Conservation (phyloP, 2,329 filamentous ascomycete genomes). For the Fusarium sp. region DNA sequence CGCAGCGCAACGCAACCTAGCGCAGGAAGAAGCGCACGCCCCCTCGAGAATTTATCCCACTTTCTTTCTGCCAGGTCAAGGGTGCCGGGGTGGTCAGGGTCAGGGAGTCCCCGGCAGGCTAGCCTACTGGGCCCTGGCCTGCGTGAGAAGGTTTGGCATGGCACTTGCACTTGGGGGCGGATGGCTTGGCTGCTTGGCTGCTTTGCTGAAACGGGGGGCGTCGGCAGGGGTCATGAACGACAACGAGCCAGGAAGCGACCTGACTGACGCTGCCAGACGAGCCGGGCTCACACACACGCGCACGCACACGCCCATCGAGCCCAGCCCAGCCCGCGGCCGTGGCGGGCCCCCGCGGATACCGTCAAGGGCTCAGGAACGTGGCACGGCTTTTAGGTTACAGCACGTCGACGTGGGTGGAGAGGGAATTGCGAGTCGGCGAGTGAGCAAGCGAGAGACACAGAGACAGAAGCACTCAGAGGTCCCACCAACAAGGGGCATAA, state of each 20-base stretch:
- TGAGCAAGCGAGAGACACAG: not conserved
- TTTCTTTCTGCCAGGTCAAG: no score
- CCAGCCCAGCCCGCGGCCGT: no score
- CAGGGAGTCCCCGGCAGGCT: not conserved
- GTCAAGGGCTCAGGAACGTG: constrained; percentile 11
- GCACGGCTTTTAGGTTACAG: constrained; percentile 14
- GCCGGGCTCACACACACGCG: no score
- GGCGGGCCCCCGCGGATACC: constrained; percentile 2
- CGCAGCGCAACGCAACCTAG: no score
- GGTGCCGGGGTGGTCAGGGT: no score
- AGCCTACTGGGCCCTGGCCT: not conserved
- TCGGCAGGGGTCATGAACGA: not conserved
- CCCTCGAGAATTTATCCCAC: not conserved
- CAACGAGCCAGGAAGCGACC: not conserved
- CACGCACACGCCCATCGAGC: no score
- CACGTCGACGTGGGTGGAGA: not conserved
- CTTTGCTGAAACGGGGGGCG: constrained; percentile 1
- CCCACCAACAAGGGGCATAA: not conserved
- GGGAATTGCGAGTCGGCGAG: not conserved
- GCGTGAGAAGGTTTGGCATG: constrained; percentile 11
- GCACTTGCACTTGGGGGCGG: constrained; percentile 6
- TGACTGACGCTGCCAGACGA: no score
- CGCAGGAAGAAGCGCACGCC: not conserved
- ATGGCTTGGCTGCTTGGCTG: not conserved
- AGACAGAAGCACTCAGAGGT: not conserved